Evolutionary conservation across 163 green algal genomes (phyloP).

Genomic region (Chlorella variabilis): DNA sequence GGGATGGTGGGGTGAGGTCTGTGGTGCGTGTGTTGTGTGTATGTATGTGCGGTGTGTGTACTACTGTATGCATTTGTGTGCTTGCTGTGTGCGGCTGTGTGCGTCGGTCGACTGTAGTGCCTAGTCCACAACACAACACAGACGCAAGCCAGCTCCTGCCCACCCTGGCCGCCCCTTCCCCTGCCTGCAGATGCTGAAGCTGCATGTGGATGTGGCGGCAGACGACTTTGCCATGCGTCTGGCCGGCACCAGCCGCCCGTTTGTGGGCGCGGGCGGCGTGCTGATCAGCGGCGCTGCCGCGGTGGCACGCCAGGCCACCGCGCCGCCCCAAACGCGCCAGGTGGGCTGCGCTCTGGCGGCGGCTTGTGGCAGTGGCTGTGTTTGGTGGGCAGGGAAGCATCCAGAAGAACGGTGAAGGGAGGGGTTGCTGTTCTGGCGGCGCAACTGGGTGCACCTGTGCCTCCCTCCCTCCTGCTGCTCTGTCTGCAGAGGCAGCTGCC

Average conservation of each 20-base stretch:
- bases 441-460: neutral
- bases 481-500: constrained; percentile 35
- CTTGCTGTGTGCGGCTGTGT: too few relatives aligned
- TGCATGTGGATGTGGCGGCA: constrained; percentile 46
- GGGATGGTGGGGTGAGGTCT: too few relatives aligned
- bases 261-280: constrained; percentile 27
- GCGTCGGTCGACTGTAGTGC: too few relatives aligned
- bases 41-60: too few relatives aligned
- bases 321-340: constrained; percentile 31
- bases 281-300: constrained; percentile 42
- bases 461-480: neutral
- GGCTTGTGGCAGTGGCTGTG: neutral
- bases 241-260: constrained; percentile 28
- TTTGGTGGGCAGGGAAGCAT: too few relatives aligned
- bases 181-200: constrained; percentile 36
- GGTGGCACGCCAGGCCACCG: constrained; percentile 55
- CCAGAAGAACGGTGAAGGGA: too few relatives aligned
- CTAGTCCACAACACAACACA: too few relatives aligned
- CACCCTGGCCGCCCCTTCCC: neutral
- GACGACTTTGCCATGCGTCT: constrained; percentile 38
- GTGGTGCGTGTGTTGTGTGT: too few relatives aligned
- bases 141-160: too few relatives aligned
- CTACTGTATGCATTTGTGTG: too few relatives aligned
- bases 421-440: too few relatives aligned
- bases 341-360: neutral